Evolutionary conservation across 345 rosid species (phyloP), one percentile per base, ranked within the genome.

Genomic region (Cochlearia excelsa): DNA sequence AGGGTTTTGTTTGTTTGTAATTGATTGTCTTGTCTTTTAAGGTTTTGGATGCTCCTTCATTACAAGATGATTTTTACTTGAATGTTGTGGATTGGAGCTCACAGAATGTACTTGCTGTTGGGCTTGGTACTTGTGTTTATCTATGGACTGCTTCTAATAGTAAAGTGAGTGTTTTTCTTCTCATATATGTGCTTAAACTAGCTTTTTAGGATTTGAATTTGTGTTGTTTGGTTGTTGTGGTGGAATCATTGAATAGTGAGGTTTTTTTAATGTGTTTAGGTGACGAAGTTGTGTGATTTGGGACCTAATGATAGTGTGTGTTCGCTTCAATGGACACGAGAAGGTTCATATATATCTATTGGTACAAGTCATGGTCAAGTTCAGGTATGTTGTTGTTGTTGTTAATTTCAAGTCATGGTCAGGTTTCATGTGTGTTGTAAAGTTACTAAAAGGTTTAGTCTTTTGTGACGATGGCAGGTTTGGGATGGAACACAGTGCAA

Each of bases 21-120:
- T 2, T 2, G 9, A 26, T 59, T 50, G 49, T 57, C 39, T 65
- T 29, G 2, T 57, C 30, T 23, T 35, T 7, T 51, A 78, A 93
- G 99, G 99, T 93, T 11, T 72, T 93, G 75, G 99, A 93, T 77
- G 99, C 97, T 9, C 99, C 99, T 9, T 90, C 97, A 0, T 82
- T 93, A 54, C 99, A 93, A 75, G 99, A 93, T 76, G 99, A 93
- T 45, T 93, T 93, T 75, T 93, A 93, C 63, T 69, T 89, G 84
- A 93, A 93, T 68, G 85, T 93, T 23, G 97, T 93, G 57, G 99
- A 93, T 39, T 93, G 99, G 99, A 89, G 97, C 34, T 90, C 97
- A 3, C 99, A 93, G 79, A 89, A 93, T 79, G 85, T 87, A 6
- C 96, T 89, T 54, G 99, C 94, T 0, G 97, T 93, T 27, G 97